phyloP scores from a whole-genome alignment of 345 rosid species.

The Eucalyptus lansdowneana region DNA sequence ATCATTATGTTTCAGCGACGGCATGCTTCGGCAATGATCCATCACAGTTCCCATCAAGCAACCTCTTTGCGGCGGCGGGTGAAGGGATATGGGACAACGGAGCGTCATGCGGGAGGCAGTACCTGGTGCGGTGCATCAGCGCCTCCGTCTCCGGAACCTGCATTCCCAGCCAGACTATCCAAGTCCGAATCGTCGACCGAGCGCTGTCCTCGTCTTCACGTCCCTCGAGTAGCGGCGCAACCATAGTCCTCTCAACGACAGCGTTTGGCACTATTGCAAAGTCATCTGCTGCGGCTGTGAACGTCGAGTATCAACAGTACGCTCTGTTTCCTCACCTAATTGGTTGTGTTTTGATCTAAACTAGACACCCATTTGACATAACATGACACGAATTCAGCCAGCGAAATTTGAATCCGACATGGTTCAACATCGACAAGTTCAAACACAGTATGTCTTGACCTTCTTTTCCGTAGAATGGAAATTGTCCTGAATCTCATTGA shows the following conservation, averaged over 20 bases:
- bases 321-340: neutral
- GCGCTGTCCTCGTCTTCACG: neutral
- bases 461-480: neutral
- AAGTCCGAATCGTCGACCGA: neutral
- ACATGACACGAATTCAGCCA: neutral
- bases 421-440: neutral
- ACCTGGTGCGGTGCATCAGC: slow-evolving; percentile 39
- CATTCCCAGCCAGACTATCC: slow-evolving; percentile 9
- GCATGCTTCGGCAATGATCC: slow-evolving; percentile 29
- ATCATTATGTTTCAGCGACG: slow-evolving; percentile 13
- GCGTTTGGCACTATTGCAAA: slow-evolving; percentile 28
- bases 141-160: slow-evolving; percentile 15
- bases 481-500: neutral
- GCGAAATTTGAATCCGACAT: neutral
- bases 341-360: neutral
- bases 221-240: slow-evolving; percentile 17
- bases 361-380: neutral
- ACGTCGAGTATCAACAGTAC: slow-evolving; percentile 42
- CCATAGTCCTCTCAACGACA: slow-evolving; percentile 23
- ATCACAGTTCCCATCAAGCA: slow-evolving; percentile 30
- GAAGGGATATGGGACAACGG: slow-evolving; percentile 63
- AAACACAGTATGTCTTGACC: neutral
- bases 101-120: slow-evolving; percentile 44
- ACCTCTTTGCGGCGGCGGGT: slow-evolving; percentile 42
- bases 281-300: slow-evolving; percentile 6